Conservation (phyloP, 2,329 filamentous ascomycete species). For the Teratosphaeria destructans region DNA sequence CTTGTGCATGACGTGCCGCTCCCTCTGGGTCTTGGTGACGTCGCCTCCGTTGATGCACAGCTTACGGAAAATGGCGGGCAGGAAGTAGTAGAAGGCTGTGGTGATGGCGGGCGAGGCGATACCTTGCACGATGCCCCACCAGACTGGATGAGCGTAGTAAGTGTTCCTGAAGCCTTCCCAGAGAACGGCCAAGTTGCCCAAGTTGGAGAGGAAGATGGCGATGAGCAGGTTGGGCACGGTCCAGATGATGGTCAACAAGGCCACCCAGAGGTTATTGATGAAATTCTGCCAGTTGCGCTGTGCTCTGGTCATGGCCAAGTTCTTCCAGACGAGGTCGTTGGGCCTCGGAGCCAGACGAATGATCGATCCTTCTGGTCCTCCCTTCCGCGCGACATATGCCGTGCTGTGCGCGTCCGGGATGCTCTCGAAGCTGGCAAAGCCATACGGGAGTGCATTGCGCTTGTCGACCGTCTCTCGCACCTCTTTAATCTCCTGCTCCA, state of each 20-base stretch:
- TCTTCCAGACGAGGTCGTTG: conserved; percentile 93
- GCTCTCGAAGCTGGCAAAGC: conserved; percentile 85
- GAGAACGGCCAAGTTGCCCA: conserved; percentile 67
- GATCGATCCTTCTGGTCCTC: conserved; percentile 67
- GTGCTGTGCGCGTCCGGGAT: conserved; percentile 83
- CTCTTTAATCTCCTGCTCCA: conserved; percentile 77
- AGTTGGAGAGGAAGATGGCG: conserved; percentile 81
- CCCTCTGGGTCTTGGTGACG: conserved; percentile 80
- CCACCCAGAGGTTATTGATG: conserved; percentile 76
- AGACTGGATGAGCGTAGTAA: conserved; percentile 50
- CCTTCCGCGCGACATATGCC: conserved; percentile 69
- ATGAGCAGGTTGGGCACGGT: conserved; percentile 89
- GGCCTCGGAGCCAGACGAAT: conserved; percentile 74
- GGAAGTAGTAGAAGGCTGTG: conserved; percentile 73
- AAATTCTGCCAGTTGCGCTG: conserved; percentile 62
- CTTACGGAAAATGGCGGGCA: conserved; percentile 85
- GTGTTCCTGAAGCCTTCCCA: conserved; percentile 65
- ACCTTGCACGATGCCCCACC: conserved; percentile 88
- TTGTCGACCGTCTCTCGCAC: conserved; percentile 74
- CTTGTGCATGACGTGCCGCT: conserved; percentile 81
- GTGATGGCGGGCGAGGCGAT: conserved; percentile 78
- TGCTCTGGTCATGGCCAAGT: conserved; percentile 62
- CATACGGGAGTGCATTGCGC: conserved; percentile 79
- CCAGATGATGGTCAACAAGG: conserved; percentile 71
- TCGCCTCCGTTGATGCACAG: conserved; percentile 77